Percentiles rank a stretch among this genome's conserved stretches.
phyloP scores from a whole-genome alignment of 2,329 filamentous ascomycete genomes.

The Dryadomyces sulphureus region DNA sequence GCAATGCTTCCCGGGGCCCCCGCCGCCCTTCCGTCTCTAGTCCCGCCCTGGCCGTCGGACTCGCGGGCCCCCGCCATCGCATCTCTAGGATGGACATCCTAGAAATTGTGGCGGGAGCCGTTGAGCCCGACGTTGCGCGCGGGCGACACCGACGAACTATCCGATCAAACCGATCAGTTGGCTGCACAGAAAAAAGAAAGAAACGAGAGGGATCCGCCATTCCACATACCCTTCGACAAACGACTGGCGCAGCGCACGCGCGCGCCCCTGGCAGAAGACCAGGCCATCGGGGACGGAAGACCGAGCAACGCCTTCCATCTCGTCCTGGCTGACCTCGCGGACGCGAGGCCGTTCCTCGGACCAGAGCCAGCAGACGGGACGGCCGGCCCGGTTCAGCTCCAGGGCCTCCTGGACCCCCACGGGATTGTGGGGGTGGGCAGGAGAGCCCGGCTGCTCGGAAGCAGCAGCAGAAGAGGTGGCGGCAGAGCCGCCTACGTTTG shows the following conservation, averaged over 20 bases:
- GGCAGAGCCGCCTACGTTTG: background rate
- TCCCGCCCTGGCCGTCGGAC: too few species aligned
- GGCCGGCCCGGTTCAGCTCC: conserved; percentile 4
- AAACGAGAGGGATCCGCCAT: too few species aligned
- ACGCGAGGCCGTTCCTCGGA: background rate
- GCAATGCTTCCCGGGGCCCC: too few species aligned
- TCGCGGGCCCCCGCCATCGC: too few species aligned
- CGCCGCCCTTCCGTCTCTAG: too few species aligned
- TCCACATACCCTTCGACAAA: too few species aligned
- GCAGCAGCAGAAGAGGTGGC: background rate
- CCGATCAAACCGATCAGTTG: background rate
- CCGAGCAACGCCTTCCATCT: background rate
- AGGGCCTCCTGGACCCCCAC: conserved; percentile 1
- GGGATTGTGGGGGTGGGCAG: background rate
- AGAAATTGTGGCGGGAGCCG: conserved; percentile 6
- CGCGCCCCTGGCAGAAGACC: background rate
- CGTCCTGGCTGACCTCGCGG: background rate
- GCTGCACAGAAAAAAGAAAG: background rate
- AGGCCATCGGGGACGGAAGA: background rate
- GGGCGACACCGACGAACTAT: background rate
- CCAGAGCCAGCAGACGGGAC: conserved; percentile 4
- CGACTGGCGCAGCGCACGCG: too few species aligned
- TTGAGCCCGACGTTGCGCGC: conserved; percentile 4
- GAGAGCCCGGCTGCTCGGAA: background rate
- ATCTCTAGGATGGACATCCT: too few species aligned